Base-by-base conservation (phyloP, 2,329 filamentous ascomycete species). In the Talaromyces sp. region DNA sequence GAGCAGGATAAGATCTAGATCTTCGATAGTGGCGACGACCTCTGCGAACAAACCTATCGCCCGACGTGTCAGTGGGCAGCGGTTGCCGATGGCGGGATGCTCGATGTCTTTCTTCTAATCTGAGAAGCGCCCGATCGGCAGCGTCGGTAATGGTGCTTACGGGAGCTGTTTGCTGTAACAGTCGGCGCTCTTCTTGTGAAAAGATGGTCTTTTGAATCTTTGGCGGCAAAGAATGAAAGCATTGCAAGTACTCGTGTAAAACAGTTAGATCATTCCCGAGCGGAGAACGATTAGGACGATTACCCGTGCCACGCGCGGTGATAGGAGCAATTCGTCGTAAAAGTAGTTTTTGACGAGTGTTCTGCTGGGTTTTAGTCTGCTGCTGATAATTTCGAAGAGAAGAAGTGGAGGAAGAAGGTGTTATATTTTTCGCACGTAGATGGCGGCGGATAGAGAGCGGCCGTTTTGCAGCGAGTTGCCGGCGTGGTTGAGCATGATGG, bases 141-240 rank as follows among this genome's bases (percentile, higher is more conserved):
- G 82, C 80, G 77, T 86, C 83, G 54, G 84, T 74, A 57, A 86
- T 83, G 59, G 83, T 71, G 65, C 77, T 81, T 67, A 35, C 25
- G 58, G 82, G 77, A 59, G 82, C 81, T 61, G 80, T 80, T 44
- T 83, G 83, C 62, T 75, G 61, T 63, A 86, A 75, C 48, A 84
- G 77, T 68, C 89, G 88, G 25, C 54, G 63, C 76, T 95, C 90
- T 74, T 92, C 88, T 56, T 80, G 81, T 25, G 87, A 88, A 73
- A 92, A 88, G 65, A 89, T 85, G 67, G 84, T 86, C 67, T 86
- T 84, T 71, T 86, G 87, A 66, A 92, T 83, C 75, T 91, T 92
- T 66, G 89, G 85, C 21, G 91, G 89, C 46, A 92, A 80, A 23
- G 82, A 85, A 60, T 87, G 80, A 72, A 88, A 92, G 80, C 89